Conservation (phyloP, 176 grass and related monocot species). For the Rhynchospora pubera region DNA sequence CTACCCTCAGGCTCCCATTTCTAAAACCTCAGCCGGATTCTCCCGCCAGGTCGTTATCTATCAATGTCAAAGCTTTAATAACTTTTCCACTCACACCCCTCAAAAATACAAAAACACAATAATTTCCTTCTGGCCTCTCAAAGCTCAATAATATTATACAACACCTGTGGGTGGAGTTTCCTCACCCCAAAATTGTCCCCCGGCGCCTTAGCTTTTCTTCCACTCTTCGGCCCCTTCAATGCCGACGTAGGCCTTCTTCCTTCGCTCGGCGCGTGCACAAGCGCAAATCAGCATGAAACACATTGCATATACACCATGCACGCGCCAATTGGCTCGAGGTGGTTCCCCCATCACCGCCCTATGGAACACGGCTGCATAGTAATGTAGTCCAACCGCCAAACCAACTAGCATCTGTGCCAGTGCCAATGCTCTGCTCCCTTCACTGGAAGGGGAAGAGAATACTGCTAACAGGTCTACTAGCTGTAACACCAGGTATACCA, state of each 20-base stretch:
- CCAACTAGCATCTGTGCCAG: slow-evolving; percentile 92
- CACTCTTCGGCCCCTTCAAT: slow-evolving; percentile 59
- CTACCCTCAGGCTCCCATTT: not conserved
- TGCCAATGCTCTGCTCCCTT: slow-evolving; percentile 49
- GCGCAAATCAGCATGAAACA: slow-evolving; percentile 81
- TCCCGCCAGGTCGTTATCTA: slow-evolving; percentile 23
- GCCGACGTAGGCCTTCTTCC: slow-evolving; percentile 79
- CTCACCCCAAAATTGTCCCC: not conserved
- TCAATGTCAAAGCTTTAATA: slow-evolving; percentile 9
- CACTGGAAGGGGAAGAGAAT: slow-evolving; percentile 38
- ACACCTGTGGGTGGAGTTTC: not conserved
- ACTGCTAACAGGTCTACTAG: slow-evolving; percentile 71
- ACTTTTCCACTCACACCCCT: slow-evolving; percentile 4
- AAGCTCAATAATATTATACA: not conserved
- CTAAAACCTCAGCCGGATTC: slow-evolving; percentile 10
- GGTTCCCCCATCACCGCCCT: slow-evolving; percentile 69
- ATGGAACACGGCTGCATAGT: slow-evolving; percentile 94
- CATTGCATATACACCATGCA: slow-evolving; percentile 73
- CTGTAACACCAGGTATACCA: slow-evolving; percentile 77
- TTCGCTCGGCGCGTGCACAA: slow-evolving; percentile 65
- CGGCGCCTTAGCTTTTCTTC: slow-evolving; percentile 74
- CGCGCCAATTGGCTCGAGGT: slow-evolving; percentile 81
- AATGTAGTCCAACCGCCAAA: slow-evolving; percentile 74
- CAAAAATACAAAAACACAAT: slow-evolving; percentile 3
- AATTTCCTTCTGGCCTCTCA: not conserved